phyloP scores from a whole-genome alignment of 768 basidiomycete genomes.

The Podaxis sp. region DNA sequence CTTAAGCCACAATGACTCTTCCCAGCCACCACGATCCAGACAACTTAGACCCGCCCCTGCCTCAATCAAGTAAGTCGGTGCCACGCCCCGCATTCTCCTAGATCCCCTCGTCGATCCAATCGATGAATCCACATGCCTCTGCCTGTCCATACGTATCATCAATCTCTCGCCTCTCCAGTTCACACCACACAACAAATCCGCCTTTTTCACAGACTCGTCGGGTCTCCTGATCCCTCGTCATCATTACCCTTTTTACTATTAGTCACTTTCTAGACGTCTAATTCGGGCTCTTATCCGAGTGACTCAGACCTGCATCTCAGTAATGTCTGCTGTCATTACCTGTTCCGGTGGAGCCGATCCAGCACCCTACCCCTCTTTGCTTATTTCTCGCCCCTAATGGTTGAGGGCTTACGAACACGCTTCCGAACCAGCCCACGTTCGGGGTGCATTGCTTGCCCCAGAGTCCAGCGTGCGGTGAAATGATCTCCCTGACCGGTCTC shows the following conservation, averaged over 20 bases:
- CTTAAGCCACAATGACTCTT: conserved; percentile 23
- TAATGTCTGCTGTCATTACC: neutral
- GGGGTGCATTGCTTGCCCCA: neutral
- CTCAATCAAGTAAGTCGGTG: neutral
- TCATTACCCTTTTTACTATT: neutral
- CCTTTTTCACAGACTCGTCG: neutral
- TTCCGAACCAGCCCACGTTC: neutral
- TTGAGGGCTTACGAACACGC: neutral
- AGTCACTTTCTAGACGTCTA: neutral
- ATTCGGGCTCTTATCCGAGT: neutral
- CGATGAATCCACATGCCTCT: conserved; percentile 10
- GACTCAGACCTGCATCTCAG: neutral
- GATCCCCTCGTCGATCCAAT: conserved; percentile 2
- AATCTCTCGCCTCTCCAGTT: neutral
- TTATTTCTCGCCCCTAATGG: neutral
- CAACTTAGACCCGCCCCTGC: conserved; percentile 4
- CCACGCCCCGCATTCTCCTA: neutral
- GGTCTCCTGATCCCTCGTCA: conserved; percentile 2
- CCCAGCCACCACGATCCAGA: conserved; percentile 8
- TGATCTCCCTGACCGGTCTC: conserved; percentile 8
- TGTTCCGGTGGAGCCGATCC: neutral
- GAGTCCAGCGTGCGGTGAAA: neutral
- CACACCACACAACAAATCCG: neutral
- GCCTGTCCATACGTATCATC: neutral
- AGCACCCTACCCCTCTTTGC: neutral